Conservation (phyloP, 2,329 filamentous ascomycete species). For the Fusarium oxysporum region DNA sequence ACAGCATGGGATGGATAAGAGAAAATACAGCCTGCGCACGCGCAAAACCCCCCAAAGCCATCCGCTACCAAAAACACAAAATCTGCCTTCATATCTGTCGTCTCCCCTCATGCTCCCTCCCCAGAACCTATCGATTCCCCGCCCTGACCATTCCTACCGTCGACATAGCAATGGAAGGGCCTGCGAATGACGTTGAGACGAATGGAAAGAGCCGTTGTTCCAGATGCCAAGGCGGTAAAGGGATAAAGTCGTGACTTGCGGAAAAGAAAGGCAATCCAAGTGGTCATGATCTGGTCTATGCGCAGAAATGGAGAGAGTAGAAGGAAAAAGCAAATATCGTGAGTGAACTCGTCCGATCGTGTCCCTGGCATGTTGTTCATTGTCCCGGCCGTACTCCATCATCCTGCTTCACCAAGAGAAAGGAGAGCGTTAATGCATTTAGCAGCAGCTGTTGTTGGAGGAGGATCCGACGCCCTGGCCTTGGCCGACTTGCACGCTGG, state of each 20-base stretch:
- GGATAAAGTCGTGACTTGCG: slow-evolving; percentile 26
- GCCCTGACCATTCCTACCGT: slow-evolving; percentile 14
- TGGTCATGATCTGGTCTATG: slow-evolving; percentile 53
- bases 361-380: slow-evolving; percentile 44
- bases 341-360: slow-evolving; percentile 49
- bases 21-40: slow-evolving; percentile 41
- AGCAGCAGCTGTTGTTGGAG: slow-evolving; percentile 90
- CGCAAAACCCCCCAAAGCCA: slow-evolving; percentile 30
- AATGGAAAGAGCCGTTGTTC: slow-evolving; percentile 24
- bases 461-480: slow-evolving; percentile 93
- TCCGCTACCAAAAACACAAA: slow-evolving; percentile 24
- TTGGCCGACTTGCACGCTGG: slow-evolving; percentile 93
- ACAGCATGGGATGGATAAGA: slow-evolving; percentile 19
- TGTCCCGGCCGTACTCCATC: slow-evolving; percentile 43
- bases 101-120: slow-evolving; percentile 20
- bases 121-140: slow-evolving; percentile 19
- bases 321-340: slow-evolving; percentile 44
- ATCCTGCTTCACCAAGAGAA: slow-evolving; percentile 45
- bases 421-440: slow-evolving; percentile 56
- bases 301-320: slow-evolving; percentile 46
- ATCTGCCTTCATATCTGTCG: slow-evolving; percentile 31
- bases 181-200: slow-evolving; percentile 24
- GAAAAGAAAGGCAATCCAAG: slow-evolving; percentile 47
- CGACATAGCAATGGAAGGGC: slow-evolving; percentile 7
- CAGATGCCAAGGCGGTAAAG: slow-evolving; percentile 33